Evolutionary conservation across 306 rosid genomes (phyloP).

Genomic region (Benincasa hispida): DNA sequence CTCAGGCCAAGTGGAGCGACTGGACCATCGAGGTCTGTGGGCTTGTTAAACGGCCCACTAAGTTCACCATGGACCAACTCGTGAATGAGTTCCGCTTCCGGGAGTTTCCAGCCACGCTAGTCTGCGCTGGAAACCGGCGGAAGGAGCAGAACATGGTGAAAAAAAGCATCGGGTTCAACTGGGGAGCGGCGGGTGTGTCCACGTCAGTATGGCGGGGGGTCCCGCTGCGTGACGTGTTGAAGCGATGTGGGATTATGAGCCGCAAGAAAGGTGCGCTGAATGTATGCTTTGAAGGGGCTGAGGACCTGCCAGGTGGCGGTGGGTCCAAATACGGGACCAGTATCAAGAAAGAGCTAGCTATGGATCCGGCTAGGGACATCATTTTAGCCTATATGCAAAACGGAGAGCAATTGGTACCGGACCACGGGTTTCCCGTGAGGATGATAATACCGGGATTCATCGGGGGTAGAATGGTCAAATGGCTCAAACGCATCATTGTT

Average conservation of each 20-base stretch:
- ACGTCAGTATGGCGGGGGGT: constrained; percentile 76
- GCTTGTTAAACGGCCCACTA: constrained; percentile 35
- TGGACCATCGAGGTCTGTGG: constrained; percentile 67
- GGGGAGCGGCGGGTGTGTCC: constrained; percentile 67
- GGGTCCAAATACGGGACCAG: constrained; percentile 73
- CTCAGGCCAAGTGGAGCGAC: background rate
- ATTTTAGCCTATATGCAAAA: constrained; percentile 77
- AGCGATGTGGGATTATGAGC: constrained; percentile 39
- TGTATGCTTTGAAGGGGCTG: constrained; percentile 78
- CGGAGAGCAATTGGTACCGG: constrained; percentile 46
- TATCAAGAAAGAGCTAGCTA: constrained; percentile 39
- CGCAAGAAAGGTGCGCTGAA: constrained; percentile 37
- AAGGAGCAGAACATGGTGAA: constrained; percentile 81
- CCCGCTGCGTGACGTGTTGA: constrained; percentile 29
- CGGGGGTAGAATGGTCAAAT: constrained; percentile 78
- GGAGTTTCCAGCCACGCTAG: constrained; percentile 46
- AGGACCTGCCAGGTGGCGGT: constrained; percentile 81
- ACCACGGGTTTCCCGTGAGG: constrained; percentile 77
- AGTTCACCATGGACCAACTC: constrained; percentile 56
- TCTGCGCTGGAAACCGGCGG: constrained; percentile 67
- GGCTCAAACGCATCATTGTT: constrained; percentile 68
- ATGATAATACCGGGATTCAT: constrained; percentile 63
- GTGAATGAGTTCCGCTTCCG: constrained; percentile 30
- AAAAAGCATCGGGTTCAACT: constrained; percentile 60
- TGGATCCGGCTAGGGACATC: constrained; percentile 72